A percentile compares a stretch with the other conserved stretches of the same genome.
Evolutionary conservation across 495 filamentous ascomycete species (phyloP).

Genomic region (Trichoderma asperelloides): DNA sequence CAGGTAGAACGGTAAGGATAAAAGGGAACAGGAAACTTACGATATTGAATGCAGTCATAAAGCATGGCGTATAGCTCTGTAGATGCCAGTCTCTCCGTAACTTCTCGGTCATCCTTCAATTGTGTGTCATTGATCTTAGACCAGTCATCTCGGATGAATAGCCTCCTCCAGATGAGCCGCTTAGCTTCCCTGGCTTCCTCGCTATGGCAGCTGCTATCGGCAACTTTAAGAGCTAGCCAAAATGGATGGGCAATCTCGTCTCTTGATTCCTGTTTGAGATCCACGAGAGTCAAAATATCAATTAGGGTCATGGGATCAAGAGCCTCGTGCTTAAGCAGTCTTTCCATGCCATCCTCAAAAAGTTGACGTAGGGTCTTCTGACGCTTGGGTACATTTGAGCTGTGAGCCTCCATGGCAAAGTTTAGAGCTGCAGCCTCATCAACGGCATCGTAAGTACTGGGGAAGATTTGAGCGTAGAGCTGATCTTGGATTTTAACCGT

Average conservation of each 20-base stretch:
- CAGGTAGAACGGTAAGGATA: neutral
- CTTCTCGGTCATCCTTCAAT: conserved; percentile 39
- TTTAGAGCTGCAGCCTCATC: conserved; percentile 70
- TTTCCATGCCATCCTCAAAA: conserved; percentile 55
- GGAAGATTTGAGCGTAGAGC: conserved; percentile 48
- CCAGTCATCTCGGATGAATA: conserved; percentile 74
- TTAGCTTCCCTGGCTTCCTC: conserved; percentile 47
- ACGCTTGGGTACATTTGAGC: conserved; percentile 42
- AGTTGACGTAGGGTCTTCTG: conserved; percentile 54
- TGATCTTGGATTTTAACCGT: conserved; percentile 65
- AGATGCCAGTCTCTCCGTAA: conserved; percentile 33
- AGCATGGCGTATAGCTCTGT: conserved; percentile 44
- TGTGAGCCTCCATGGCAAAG: conserved; percentile 61
- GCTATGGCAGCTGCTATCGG: conserved; percentile 46
- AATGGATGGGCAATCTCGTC: conserved; percentile 47
- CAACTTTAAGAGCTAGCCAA: conserved; percentile 59
- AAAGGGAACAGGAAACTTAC: conserved; percentile 25
- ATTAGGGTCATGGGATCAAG: conserved; percentile 60
- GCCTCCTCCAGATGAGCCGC: conserved; percentile 76
- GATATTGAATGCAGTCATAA: conserved; percentile 32
- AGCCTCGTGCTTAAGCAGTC: conserved; percentile 56
- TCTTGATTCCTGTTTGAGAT: conserved; percentile 30
- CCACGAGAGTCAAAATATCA: conserved; percentile 73
- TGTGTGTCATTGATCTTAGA: conserved; percentile 46
- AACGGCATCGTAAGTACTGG: conserved; percentile 54